These are phyloP conservation scores for Silene coronaria DNA, from an alignment of 179 eudicot species.

Conservation along the genomic window DNA sequence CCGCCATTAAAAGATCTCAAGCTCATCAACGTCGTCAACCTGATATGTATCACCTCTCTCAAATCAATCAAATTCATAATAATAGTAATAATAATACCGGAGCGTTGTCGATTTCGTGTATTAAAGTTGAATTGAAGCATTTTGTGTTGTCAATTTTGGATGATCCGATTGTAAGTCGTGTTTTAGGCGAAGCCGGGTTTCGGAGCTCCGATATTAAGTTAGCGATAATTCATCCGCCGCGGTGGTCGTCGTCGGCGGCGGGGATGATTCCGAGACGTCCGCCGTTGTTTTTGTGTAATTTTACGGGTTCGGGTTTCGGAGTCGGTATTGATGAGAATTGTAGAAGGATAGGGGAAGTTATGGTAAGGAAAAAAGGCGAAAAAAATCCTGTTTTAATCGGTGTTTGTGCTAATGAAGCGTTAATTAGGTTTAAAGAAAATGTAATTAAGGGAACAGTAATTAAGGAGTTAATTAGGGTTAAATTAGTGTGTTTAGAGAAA, in stretches of 20 bases:
- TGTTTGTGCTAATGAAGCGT: conserved; percentile 52
- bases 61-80: conserved; percentile 17
- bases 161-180: conserved; percentile 84
- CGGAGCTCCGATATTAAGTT: conserved; percentile 62
- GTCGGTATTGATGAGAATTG: conserved; percentile 39
- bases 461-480: conserved; percentile 38
- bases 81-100: conserved; percentile 10
- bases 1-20: conserved; percentile 86
- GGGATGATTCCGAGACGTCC: conserved; percentile 32
- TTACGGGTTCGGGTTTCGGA: conserved; percentile 29
- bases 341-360: conserved; percentile 52
- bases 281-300: conserved; percentile 50
- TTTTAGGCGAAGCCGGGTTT: conserved; percentile 82
- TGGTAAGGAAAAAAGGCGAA: conserved; percentile 31
- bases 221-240: conserved; percentile 53
- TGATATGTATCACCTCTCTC: conserved; percentile 58
- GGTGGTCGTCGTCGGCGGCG: conserved; percentile 6
- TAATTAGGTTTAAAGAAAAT: conserved; percentile 34
- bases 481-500: conserved; percentile 35
- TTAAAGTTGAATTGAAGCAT: conserved; percentile 74
- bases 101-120: conserved; percentile 32
- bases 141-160: conserved; percentile 75
- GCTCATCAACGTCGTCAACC: conserved; percentile 90
- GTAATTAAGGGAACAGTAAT: conserved; percentile 36
- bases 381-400: conserved; percentile 74